Evolutionary conservation across 768 basidiomycete genomes (phyloP).

Genomic region (Tulasnella sp.): DNA sequence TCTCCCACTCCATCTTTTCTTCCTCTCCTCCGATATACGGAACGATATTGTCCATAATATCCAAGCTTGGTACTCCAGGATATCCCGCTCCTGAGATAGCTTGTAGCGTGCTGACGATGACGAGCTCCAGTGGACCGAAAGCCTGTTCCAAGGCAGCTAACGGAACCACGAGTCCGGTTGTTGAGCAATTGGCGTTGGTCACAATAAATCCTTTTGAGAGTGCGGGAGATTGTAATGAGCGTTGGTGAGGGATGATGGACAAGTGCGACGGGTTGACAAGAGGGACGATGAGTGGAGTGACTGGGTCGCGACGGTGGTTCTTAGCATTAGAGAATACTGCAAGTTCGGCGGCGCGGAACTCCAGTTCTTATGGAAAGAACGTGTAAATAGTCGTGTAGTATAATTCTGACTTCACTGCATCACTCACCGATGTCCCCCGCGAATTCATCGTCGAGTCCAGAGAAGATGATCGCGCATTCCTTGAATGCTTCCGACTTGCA

Average conservation of each 20-base stretch:
- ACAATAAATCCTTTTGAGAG: conserved; percentile 84
- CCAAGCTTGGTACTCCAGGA: conserved; percentile 80
- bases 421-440: conserved; percentile 86
- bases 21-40: conserved; percentile 91
- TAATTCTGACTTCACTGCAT: background rate
- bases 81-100: conserved; percentile 98
- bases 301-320: conserved; percentile 84
- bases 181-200: conserved; percentile 97
- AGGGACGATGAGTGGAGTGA: conserved; percentile 91
- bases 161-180: conserved; percentile 87
- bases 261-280: conserved; percentile 86
- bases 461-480: conserved; percentile 82
- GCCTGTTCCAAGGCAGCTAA: conserved; percentile 78
- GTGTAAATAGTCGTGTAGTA: background rate
- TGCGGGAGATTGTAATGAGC: conserved; percentile 48
- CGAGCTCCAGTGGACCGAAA: conserved; percentile 88
- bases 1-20: conserved; percentile 99
- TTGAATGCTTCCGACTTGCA: conserved; percentile 68
- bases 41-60: conserved; percentile 92
- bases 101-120: conserved; percentile 92
- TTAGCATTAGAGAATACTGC: conserved; percentile 97
- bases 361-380: conserved; percentile 46
- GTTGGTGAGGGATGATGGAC: conserved; percentile 76
- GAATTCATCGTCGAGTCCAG: conserved; percentile 89
- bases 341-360: conserved; percentile 77